Evolutionary conservation across 1,284 basidiomycete species (phyloP), one percentile per base, ranked within the genome.

Genomic region (Rhodotorula sp.): DNA sequence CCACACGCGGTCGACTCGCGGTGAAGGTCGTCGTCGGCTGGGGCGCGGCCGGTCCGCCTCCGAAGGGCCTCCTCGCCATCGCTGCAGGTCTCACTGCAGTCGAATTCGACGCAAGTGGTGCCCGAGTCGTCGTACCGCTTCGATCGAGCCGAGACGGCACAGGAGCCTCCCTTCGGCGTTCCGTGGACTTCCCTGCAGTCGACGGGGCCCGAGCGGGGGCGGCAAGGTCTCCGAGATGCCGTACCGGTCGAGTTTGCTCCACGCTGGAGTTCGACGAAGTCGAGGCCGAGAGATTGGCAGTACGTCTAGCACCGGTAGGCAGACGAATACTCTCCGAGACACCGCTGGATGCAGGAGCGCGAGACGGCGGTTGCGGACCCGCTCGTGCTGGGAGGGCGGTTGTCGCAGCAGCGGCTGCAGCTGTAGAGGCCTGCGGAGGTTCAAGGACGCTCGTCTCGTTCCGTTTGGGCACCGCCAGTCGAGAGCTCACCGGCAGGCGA

Each of bases 391-490:
- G 24, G 10, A n/a, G 12, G 49, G 49, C 14, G 24, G n/a, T 8
- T 10, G 49, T 51, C 49, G 49, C 22, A 5, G 24, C 24, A 14
- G 20, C 8, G 49, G n/a, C 49, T 22, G 22, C 49, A 24, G 49
- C 18, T 51, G 24, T 22, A 22, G 49, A 51, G 22, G 49, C 1
- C 22, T 22, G n/a, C n/a, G 8, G 5, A 7, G 22, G 7, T 6
- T 51, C 49, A 24, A 4, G 37, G 37, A 12, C 10, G 14, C 37
- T 42, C 7, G 37, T 42, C 37, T 42, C 37, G 37, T 12, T 14
- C 1, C 61, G 62, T 53, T 60, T 60, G 24, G 62, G 57, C 44
- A 60, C n/a, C 15, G 26, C 62, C 18, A 58, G 33, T 29, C 51
- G 48, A 4, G 58, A 49, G 0, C 61, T 29, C 24, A 45, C 58